Conservation (phyloP, 2,329 filamentous ascomycete genomes). For the Xylaria sp. region DNA sequence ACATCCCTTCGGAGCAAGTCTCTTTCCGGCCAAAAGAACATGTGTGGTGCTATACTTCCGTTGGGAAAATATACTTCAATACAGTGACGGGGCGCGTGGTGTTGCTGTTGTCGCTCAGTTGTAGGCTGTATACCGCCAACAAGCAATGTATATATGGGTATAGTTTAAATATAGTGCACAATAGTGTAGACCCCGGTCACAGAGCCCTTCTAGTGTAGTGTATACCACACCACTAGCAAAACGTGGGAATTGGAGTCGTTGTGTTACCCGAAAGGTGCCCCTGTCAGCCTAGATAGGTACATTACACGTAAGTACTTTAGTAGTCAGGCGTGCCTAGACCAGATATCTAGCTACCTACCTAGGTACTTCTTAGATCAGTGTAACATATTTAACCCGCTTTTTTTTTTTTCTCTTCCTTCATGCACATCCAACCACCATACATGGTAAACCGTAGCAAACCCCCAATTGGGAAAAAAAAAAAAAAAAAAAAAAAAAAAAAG, state of each 20-base stretch:
- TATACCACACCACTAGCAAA: slow-evolving; percentile 18
- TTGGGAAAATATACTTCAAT: background rate
- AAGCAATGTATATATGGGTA: slow-evolving; percentile 3
- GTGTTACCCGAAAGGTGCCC: slow-evolving; percentile 31
- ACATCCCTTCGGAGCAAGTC: slow-evolving; percentile 18
- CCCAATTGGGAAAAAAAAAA: no score
- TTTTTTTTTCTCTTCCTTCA: no score
- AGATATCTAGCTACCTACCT: background rate
- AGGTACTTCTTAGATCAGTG: no score
- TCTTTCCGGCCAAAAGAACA: slow-evolving; percentile 12
- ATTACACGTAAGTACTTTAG: background rate
- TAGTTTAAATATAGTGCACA: slow-evolving; percentile 16
- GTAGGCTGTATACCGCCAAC: background rate
- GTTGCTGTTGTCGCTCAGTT: background rate
- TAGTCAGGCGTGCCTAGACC: background rate
- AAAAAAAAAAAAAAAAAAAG: no score
- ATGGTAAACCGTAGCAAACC: no score
- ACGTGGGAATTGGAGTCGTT: slow-evolving; percentile 35
- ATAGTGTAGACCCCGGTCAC: slow-evolving; percentile 12
- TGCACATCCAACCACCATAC: no score
- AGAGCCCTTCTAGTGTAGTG: slow-evolving; percentile 9
- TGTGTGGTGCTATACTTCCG: background rate
- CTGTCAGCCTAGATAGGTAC: slow-evolving; percentile 21
- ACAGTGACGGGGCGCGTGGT: background rate
- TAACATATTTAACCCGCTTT: no score